Base-by-base conservation (phyloP, 2,329 filamentous ascomycete genomes). In the Aureobasidium lini region DNA sequence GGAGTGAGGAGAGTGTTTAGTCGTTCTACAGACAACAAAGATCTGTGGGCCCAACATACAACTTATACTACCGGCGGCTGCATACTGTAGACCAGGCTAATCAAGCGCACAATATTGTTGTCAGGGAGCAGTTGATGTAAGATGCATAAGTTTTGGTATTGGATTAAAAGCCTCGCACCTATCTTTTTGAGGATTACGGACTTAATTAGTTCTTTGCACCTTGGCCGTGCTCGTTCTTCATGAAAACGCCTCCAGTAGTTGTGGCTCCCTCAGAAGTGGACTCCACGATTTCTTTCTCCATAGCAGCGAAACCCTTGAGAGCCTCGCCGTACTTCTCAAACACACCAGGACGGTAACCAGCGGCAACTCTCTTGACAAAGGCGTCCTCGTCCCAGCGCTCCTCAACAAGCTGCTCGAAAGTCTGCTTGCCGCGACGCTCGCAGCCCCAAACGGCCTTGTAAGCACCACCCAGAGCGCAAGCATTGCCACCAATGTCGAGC, bases 401-500 rank as follows among this genome's bases (percentile, higher is more conserved):
- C 7, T 88, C 90, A 62, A 99, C 87, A 64, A 96, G 79, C 62
- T 93, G 87, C 70, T 97, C 94, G 75, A 97, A 97, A 4, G 82
- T 89, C 81, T 95, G 86, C 1, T 76, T 68, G 0, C 66, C 71
- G 28, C 73, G 72, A 49, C 89, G 78, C 77, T 94, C 90, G 59
- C 90, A 79, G 1, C 88, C 91, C 94, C 94, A 99, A 0, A 95
- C 86, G 13, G 94, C 93, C 76, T 97, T 97, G 76, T 97, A 96
- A 29, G 93, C 93, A 6, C 90, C 90, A 13, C 94, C 94, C 13
- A 97, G 76, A 10, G 93, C 94, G 75, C 94, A 99, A 2, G 94
- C 93, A 75, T 95, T 96, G 29, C 92, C 91, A 29, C 94, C 93
- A 5, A 97, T 90, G 70, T 97, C 92, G 13, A 99, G 84, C 74